Evolutionary conservation across 495 filamentous ascomycete species (phyloP), one percentile per base, ranked within the genome.

Genomic region (Tuber melanosporum): DNA sequence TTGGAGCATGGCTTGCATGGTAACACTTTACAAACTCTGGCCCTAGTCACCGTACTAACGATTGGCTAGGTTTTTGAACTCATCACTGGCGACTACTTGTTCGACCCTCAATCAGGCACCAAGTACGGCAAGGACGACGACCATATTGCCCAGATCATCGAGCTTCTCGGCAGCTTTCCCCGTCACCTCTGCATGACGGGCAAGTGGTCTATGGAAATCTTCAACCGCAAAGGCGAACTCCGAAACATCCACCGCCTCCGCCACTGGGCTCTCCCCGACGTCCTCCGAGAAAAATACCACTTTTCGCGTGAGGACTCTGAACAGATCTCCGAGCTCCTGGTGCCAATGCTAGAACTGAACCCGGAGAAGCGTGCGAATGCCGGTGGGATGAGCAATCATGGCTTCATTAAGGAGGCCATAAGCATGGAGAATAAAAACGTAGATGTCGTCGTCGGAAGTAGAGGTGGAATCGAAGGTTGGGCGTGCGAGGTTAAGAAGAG

Each of bases 81-180:
- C 39, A 98, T 99, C 77, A 99, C 95, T 19, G 95, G 95, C 79
- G 95, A 99, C 86, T 99, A 98, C 83, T 90, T 99, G 70, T 99
- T 99, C 85, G 95, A 99, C 82, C 95, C 95, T 1, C 95, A 99
- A 85, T 98, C 95, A 8, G 95, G 95, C 73, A 98, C 96, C 36
- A 98, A 98, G 85, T 99, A 99, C 83, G 95, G 95, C 83, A 99
- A 99, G 87, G 95, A 99, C 84, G 95, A 99, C 85, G 95, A 99
- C 85, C 95, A 99, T 86, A 99, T 98, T 69, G 95, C 95, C 4
- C 95, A 99, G 84, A 98, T 99, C 82, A 98, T 99, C 85, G 95
- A 99, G 84, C 90, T 99, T 46, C 90, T 99, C 14, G 95, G 95
- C 36, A 90, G 91, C 32, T 98, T 99, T 84, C 95, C 95, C 70